phyloP scores from a whole-genome alignment of 495 filamentous ascomycete genomes.

The Glonium stellatum region DNA sequence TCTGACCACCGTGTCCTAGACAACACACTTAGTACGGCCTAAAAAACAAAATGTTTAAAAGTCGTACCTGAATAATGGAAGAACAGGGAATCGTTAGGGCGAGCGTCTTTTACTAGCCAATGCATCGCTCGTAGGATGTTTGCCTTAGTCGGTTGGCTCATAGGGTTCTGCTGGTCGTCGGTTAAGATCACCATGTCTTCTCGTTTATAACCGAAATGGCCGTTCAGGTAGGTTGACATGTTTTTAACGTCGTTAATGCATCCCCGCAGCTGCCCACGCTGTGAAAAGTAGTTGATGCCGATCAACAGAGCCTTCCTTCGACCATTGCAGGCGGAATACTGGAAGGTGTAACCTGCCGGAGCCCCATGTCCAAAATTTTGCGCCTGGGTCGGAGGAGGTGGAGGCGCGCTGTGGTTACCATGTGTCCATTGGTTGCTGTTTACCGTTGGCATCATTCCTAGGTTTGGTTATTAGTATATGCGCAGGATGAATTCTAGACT shows the following conservation, averaged over 20 bases:
- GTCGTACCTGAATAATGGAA: conserved; percentile 92
- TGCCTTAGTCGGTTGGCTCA: conserved; percentile 92
- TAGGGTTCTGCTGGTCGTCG: conserved; percentile 93
- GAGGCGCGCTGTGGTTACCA: conserved; percentile 42
- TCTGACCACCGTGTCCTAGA: conserved; percentile 89
- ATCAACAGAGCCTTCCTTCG: conserved; percentile 88
- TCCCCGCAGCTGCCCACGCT: conserved; percentile 82
- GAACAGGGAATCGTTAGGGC: conserved; percentile 91
- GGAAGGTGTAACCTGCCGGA: conserved; percentile 70
- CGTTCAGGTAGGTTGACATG: conserved; percentile 86
- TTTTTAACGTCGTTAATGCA: conserved; percentile 99
- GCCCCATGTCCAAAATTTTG: conserved; percentile 74
- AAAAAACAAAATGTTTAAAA: background rate
- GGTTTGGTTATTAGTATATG: no score
- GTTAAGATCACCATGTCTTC: conserved; percentile 98
- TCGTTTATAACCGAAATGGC: conserved; percentile 85
- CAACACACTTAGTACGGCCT: background rate
- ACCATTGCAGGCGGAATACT: conserved; percentile 89
- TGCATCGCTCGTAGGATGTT: conserved; percentile 98
- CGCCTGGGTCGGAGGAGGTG: conserved; percentile 51
- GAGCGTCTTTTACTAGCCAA: conserved; percentile 94
- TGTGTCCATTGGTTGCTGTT: conserved; percentile 27
- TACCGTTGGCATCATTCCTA: conserved; percentile 22
- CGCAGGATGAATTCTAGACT: background rate
- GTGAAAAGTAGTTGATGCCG: conserved; percentile 96